phyloP scores from a whole-genome alignment of 2,329 filamentous ascomycete species.

The Achaetomium macrosporum region DNA sequence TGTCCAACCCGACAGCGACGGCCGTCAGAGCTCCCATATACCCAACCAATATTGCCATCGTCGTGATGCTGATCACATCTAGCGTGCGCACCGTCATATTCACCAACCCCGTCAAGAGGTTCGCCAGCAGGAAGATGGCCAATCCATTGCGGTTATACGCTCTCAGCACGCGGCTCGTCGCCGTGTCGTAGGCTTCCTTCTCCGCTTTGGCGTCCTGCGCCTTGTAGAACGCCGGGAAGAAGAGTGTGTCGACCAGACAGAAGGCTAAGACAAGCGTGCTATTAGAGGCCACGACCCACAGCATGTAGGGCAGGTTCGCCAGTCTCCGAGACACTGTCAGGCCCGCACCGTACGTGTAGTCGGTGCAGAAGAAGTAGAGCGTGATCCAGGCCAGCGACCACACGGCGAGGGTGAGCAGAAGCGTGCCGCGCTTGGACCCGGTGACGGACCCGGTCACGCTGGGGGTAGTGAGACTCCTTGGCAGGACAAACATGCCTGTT shows the following conservation, averaged over 20 bases:
- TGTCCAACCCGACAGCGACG: constrained; percentile 62
- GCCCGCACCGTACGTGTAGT: constrained; percentile 63
- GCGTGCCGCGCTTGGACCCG: constrained; percentile 42
- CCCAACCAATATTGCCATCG: constrained; percentile 68
- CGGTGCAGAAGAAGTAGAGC: constrained; percentile 65
- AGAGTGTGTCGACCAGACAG: constrained; percentile 67
- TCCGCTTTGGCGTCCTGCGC: constrained; percentile 52
- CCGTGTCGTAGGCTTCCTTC: constrained; percentile 55
- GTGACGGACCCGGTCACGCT: constrained; percentile 35
- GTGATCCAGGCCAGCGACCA: constrained; percentile 64
- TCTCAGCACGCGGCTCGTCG: constrained; percentile 74
- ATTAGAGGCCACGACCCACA: constrained; percentile 93
- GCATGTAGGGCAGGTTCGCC: constrained; percentile 87
- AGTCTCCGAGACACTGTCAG: constrained; percentile 79
- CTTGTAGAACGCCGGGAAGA: constrained; percentile 68
- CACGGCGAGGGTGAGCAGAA: constrained; percentile 57
- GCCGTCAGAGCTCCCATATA: constrained; percentile 66
- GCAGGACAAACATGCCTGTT: constrained; percentile 72
- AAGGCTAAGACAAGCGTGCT: constrained; percentile 74
- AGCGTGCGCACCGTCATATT: constrained; percentile 84
- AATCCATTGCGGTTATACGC: constrained; percentile 88
- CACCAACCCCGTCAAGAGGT: constrained; percentile 80
- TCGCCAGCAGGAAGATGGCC: constrained; percentile 77
- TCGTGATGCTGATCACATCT: constrained; percentile 55
- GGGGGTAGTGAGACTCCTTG: constrained; percentile 45